Evolutionary conservation across 345 rosid species (phyloP).

Genomic region (Eucalyptus leucophloia): DNA sequence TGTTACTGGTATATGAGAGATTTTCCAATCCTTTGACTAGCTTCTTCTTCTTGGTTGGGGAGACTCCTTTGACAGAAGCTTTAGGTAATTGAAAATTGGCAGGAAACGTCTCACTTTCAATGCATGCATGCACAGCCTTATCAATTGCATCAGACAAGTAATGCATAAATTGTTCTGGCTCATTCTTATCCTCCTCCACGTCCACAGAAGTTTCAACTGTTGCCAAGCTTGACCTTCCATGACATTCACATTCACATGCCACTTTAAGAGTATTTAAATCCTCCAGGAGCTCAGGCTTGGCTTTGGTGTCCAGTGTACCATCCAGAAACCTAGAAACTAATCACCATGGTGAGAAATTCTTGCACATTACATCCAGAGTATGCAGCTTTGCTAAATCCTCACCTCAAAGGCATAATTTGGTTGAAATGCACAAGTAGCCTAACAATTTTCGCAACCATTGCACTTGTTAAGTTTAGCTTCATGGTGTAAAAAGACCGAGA

Average conservation of each 20-base stretch:
- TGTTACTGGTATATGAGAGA: slow-evolving; percentile 61
- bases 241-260: slow-evolving; percentile 4
- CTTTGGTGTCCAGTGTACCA: slow-evolving; percentile 45
- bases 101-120: slow-evolving; percentile 39
- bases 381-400: neutral
- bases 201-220: slow-evolving; percentile 1
- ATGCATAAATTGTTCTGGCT: slow-evolving; percentile 22
- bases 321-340: slow-evolving; percentile 55
- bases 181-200: slow-evolving; percentile 12
- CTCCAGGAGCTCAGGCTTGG: slow-evolving; percentile 13
- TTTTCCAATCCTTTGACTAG: slow-evolving; percentile 55
- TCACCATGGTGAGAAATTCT: neutral
- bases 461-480: neutral
- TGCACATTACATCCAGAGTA: neutral
- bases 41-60: slow-evolving; percentile 44
- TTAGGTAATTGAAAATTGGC: slow-evolving; percentile 38
- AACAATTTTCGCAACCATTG: neutral
- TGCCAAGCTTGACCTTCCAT: slow-evolving; percentile 17
- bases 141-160: slow-evolving; percentile 45
- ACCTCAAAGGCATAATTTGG: neutral
- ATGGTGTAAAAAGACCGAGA: neutral
- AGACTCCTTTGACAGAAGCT: slow-evolving; percentile 62
- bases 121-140: slow-evolving; percentile 26
- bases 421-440: neutral
- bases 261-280: slow-evolving; percentile 14